Evolutionary conservation across 768 basidiomycete species (phyloP), one percentile per base, ranked within the genome.

Genomic region (Tulasnella sp.): DNA sequence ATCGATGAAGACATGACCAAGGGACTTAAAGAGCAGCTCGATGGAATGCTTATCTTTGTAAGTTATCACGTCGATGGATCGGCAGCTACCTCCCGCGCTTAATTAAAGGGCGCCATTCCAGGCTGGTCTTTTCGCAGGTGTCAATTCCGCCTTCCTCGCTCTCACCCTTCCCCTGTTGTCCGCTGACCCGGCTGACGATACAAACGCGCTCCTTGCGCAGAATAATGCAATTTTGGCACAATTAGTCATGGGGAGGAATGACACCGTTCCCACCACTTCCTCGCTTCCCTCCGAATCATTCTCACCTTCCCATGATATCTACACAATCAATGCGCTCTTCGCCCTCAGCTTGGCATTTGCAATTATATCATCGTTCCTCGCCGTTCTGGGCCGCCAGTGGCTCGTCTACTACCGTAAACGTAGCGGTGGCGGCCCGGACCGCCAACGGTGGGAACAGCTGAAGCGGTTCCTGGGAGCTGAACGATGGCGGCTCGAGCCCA

Each of bases 391-490:
- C 16, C 62, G 62, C 6, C 62, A 68, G 31, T 68, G 62, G 62
- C 62, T 68, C 27, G 62, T 68, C 27, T 68, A 68, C 62, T 68
- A 68, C 62, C 62, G 62, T 14, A 68, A 68, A 36, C 62, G 62
- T 36, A 31, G 62, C 8, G 62, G 62, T 14, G 62, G 62, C 3
- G 62, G 62, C 4, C 62, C 62, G 12, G 62, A 68, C 27, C 62
- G 62, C 14, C 62, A 68, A 36, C 62, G 62, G 7, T 68, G 62
- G 62, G 62, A 34, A 18, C 62, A 68, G 62, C 62, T 68, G 1
- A 68, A 68, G 18, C 62, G 62, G 14, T 68, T 68, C 34, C 62
- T 68, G 9, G 62, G 62, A 34, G 62, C 62, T 36, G 62, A 68
- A 10, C 62, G 62, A 34, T 68, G 62, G 62, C 8, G 34, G 7